Evolutionary conservation across 305 asterid species (phyloP).

Genomic region (Rubia peregrina): DNA sequence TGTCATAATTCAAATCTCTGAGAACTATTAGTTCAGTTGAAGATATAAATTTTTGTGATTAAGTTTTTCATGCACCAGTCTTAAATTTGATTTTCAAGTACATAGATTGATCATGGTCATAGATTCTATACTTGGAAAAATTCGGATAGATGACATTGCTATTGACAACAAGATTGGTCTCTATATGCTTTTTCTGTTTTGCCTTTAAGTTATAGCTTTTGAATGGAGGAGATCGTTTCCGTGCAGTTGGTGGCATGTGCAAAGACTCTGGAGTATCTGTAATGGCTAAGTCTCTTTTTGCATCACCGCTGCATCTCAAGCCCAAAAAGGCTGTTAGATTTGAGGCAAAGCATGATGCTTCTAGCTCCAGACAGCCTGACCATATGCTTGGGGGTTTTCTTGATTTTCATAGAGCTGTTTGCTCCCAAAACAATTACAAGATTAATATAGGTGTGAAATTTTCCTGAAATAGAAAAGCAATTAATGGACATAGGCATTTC

Average conservation of each 20-base stretch:
- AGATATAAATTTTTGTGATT: background rate
- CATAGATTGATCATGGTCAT: background rate
- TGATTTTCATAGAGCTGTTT: constrained; percentile 58
- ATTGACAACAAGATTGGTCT: constrained; percentile 7
- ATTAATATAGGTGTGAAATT: constrained; percentile 67
- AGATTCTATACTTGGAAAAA: background rate
- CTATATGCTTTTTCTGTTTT: constrained; percentile 24
- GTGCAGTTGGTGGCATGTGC: constrained; percentile 83
- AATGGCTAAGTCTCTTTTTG: constrained; percentile 94
- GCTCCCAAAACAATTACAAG: constrained; percentile 53
- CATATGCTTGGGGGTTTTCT: constrained; percentile 51
- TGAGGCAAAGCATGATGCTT: constrained; percentile 48
- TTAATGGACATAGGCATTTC: constrained; percentile 22
- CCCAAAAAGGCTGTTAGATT: constrained; percentile 44
- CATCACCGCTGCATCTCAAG: constrained; percentile 55
- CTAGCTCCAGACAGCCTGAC: constrained; percentile 56
- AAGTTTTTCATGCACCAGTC: background rate
- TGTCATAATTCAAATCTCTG: background rate
- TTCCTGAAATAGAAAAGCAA: constrained; percentile 25
- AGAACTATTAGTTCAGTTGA: background rate
- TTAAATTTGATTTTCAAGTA: background rate
- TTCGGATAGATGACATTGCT: constrained; percentile 3
- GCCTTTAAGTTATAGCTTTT: constrained; percentile 28
- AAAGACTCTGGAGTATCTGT: constrained; percentile 79
- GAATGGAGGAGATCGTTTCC: constrained; percentile 75